A percentile compares a stretch with the other conserved stretches of the same genome.
Evolutionary conservation across 306 rosid species (phyloP).

Genomic region (Mimosa pudica): DNA sequence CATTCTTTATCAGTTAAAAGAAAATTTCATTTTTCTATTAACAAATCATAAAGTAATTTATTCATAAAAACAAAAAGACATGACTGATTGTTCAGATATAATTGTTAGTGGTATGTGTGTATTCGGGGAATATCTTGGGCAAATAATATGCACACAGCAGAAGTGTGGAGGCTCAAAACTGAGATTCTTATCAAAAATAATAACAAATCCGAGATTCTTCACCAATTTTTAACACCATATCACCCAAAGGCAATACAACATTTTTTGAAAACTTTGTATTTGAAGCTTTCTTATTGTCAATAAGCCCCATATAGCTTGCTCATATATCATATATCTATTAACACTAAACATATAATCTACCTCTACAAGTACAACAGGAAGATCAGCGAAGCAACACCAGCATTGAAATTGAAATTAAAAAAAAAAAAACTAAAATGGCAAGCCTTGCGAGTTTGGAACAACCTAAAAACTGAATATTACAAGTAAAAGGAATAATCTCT

Average conservation of each 20-base stretch:
- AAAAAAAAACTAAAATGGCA: background rate
- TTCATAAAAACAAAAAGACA: too few species aligned
- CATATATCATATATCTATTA: background rate
- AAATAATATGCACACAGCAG: too few species aligned
- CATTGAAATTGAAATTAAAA: background rate
- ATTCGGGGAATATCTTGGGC: too few species aligned
- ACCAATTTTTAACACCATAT: background rate
- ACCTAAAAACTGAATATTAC: background rate
- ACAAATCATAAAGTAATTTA: background rate
- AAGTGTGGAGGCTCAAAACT: too few species aligned
- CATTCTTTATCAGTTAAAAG: too few species aligned
- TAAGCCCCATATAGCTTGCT: background rate
- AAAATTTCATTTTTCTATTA: background rate
- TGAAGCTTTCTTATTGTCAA: background rate
- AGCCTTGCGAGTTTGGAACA: background rate
- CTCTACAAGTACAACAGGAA: background rate
- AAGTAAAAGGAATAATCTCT: slow-evolving; percentile 6
- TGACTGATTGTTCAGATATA: too few species aligned
- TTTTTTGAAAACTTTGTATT: background rate
- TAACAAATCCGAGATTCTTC: too few species aligned
- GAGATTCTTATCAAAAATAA: too few species aligned
- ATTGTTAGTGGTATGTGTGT: too few species aligned
- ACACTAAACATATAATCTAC: background rate
- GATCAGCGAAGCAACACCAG: background rate
- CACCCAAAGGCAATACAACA: background rate